phyloP scores from a whole-genome alignment of 768 basidiomycete genomes.

The Macrocybe gigantea region DNA sequence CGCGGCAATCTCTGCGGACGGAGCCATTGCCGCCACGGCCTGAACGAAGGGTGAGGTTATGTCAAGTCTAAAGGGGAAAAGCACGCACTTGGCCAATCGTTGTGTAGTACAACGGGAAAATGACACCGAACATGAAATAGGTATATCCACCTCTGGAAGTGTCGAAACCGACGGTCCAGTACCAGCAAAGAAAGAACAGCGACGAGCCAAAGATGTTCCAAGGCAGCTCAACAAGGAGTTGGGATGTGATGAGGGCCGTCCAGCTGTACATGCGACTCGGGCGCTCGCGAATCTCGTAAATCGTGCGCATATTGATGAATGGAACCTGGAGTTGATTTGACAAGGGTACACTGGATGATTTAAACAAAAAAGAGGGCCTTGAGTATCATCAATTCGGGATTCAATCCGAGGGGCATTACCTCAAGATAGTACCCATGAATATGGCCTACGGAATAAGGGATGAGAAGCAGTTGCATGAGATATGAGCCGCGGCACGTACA shows the following conservation, averaged over 20 bases:
- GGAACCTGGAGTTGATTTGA: slow-evolving; percentile 60
- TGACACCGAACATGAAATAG: slow-evolving; percentile 45
- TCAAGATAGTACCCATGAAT: slow-evolving; percentile 49
- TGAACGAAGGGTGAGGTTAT: slow-evolving; percentile 29
- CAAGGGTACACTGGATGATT: slow-evolving; percentile 35
- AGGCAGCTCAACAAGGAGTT: slow-evolving; percentile 51
- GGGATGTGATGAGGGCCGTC: slow-evolving; percentile 50
- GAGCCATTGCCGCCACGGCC: slow-evolving; percentile 52
- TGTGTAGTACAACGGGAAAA: slow-evolving; percentile 57
- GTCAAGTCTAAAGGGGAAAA: not conserved
- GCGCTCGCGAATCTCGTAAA: slow-evolving; percentile 67
- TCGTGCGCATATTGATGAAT: slow-evolving; percentile 50
- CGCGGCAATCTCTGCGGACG: slow-evolving; percentile 49
- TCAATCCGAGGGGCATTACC: slow-evolving; percentile 8
- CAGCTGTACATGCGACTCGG: slow-evolving; percentile 63
- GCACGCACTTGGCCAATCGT: slow-evolving; percentile 43
- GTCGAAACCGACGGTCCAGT: slow-evolving; percentile 61
- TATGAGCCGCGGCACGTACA: slow-evolving; percentile 28
- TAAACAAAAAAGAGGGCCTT: slow-evolving; percentile 2
- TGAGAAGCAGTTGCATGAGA: slow-evolving; percentile 3
- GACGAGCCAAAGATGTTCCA: slow-evolving; percentile 57
- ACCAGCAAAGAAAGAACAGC: slow-evolving; percentile 63
- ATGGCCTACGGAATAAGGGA: slow-evolving; percentile 30
- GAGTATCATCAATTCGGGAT: not conserved
- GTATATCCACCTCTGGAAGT: slow-evolving; percentile 52